These are phyloP conservation scores for Pichia nanzhaoensis DNA, from an alignment of 805 yeast genomes.

Conservation along the genomic window DNA sequence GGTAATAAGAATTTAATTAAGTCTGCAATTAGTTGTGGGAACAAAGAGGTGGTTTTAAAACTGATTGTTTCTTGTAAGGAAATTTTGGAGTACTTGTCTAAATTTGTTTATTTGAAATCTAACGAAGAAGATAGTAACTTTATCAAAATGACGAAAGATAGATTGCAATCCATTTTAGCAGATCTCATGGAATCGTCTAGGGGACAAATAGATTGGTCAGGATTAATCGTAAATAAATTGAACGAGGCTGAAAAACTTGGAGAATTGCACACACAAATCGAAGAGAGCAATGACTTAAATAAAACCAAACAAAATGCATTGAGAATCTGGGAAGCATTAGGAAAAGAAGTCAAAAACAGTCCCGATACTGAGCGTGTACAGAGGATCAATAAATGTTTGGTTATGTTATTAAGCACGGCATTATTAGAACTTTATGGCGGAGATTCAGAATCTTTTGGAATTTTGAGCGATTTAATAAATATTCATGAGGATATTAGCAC, in stretches of 20 bases:
- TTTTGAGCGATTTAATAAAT: conserved; percentile 63
- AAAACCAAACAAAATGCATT: conserved; percentile 34
- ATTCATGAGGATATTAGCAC: conserved; percentile 42
- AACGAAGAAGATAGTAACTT: conserved; percentile 9
- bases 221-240: conserved; percentile 21
- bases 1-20: conserved; percentile 11
- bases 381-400: conserved; percentile 45
- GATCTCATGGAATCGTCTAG: conserved; percentile 18
- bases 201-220: conserved; percentile 14
- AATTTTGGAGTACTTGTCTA: conserved; percentile 3
- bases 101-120: background rate
- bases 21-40: background rate
- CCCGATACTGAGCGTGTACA: conserved; percentile 14
- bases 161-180: conserved; percentile 62
- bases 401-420: conserved; percentile 68
- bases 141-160: conserved; percentile 37
- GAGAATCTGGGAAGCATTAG: conserved; percentile 2
- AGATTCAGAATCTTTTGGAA: conserved; percentile 66
- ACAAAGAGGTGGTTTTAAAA: background rate
- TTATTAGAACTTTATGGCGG: conserved; percentile 73
- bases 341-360: conserved; percentile 33
- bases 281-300: conserved; percentile 44
- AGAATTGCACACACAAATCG: conserved; percentile 10
- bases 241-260: conserved; percentile 36
- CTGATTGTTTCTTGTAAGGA: background rate